phyloP scores from a whole-genome alignment of 306 rosid genomes.

The Glycine latifolia region DNA sequence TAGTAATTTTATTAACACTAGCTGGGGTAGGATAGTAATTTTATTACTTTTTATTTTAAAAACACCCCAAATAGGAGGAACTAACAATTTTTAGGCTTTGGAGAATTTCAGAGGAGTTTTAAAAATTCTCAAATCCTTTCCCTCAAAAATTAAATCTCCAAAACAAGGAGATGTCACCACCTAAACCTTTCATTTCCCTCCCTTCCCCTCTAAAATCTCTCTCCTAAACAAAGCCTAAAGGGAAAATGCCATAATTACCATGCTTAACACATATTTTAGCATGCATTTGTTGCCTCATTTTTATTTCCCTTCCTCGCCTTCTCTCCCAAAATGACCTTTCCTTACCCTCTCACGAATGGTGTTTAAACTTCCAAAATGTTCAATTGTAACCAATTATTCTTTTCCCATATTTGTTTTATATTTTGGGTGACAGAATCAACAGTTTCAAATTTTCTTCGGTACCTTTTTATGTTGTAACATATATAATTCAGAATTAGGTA shows the following conservation, averaged over 20 bases:
- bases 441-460: not conserved
- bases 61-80: too few relatives aligned
- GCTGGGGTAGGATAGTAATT: too few relatives aligned
- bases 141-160: too few relatives aligned
- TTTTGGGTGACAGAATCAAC: not conserved
- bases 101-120: too few relatives aligned
- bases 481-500: constrained; percentile 22
- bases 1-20: too few relatives aligned
- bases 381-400: not conserved
- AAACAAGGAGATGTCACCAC: too few relatives aligned
- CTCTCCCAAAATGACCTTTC: not conserved
- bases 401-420: not conserved
- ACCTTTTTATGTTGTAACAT: constrained; percentile 10
- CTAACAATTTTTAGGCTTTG: too few relatives aligned
- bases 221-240: too few relatives aligned
- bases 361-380: constrained; percentile 6
- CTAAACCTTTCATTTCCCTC: too few relatives aligned
- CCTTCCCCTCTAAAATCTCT: too few relatives aligned
- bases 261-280: constrained; percentile 13
- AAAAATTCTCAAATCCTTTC: too few relatives aligned
- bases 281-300: not conserved
- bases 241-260: not conserved
- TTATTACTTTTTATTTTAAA: too few relatives aligned
- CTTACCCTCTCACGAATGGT: not conserved
- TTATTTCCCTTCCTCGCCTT: not conserved